Base-by-base conservation (phyloP, 164 flowering plant genomes). In the Umbilicus rupestris region DNA sequence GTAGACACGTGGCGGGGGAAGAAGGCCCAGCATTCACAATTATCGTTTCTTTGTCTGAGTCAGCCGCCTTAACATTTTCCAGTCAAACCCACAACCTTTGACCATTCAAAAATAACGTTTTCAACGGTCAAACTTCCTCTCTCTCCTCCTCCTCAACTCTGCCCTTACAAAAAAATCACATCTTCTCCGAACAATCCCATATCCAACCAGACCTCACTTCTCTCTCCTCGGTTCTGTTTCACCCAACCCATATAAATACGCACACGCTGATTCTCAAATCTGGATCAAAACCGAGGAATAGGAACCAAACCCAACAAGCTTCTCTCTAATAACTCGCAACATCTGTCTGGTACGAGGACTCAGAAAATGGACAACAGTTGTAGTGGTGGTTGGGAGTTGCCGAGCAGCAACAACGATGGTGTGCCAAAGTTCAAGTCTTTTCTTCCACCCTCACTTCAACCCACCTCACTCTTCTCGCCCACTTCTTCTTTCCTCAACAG, bases 401-500 rank as follows among this genome's bases (percentile, higher is more conserved):
- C 28, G 35, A 26, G 3, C 59, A 31, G 46, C 15, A 29, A 66
- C 44, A 22, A 70, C 39, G 73, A 72, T 1, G 85, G 86, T 19
- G 80, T 83, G 3, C 85, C 88, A 0, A 86, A 86, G 64, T 86
- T 86, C 73, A 84, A 84, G 75, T 81, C 88, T 1, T 58, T 76
- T 10, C 83, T 79, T 2, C 88, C 88, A 11, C 85, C 87, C n/a
- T 78, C 81, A 0, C 74, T 85, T 9, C 85, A 84, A 10, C 47
- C 80, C 12, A 77, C 85, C 44, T 82, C 88, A 0, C 82, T 82
- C 12, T 11, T 75, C 11, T 15, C 78, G 11, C 57, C 71, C 35
- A 80, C 84, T 39, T 81, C 85, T 37, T 82, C 90, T 39, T 82
- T 86, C 62, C 85, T 86, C 62, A 73, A 82, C 63, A 86, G 88